A percentile compares a stretch with the other conserved stretches of the same genome.
These are phyloP conservation scores for Austroboletus novae-zelandiae DNA, from an alignment of 1,284 basidiomycete species.

Conservation along the genomic window DNA sequence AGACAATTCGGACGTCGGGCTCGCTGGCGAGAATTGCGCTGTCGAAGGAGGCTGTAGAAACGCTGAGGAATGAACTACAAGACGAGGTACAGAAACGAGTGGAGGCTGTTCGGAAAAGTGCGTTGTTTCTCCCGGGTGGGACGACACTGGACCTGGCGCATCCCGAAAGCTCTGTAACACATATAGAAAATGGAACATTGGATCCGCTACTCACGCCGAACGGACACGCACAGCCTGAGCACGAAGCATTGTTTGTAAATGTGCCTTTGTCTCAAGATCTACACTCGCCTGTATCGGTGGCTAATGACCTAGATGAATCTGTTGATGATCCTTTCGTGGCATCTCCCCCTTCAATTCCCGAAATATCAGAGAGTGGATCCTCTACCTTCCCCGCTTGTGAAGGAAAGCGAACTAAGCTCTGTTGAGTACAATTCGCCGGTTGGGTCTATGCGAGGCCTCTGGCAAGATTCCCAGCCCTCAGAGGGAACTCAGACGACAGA, in stretches of 20 bases:
- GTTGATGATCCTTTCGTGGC: conserved; percentile 12
- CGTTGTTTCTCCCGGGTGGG: background rate
- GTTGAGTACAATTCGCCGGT: conserved; percentile 14
- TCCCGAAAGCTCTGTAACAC: background rate
- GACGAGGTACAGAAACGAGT: conserved; percentile 60
- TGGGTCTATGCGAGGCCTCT: conserved; percentile 17
- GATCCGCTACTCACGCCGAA: background rate
- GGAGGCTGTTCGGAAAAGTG: conserved; percentile 24
- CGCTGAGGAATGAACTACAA: conserved; percentile 64
- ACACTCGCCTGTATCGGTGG: conserved; percentile 1
- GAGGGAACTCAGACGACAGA: background rate
- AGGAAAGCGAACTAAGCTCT: conserved; percentile 2
- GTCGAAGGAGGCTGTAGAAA: conserved; percentile 58
- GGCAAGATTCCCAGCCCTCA: conserved; percentile 1
- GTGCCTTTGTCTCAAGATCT: background rate
- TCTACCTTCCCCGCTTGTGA: conserved; percentile 1
- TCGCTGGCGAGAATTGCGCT: conserved; percentile 55
- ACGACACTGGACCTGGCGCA: background rate
- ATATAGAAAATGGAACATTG: background rate
- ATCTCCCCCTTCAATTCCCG: background rate
- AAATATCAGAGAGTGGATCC: background rate
- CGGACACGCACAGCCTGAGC: background rate
- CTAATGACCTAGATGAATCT: conserved; percentile 2
- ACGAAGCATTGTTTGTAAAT: background rate
- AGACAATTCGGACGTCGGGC: conserved; percentile 21